phyloP scores from a whole-genome alignment of 176 grass and related monocot species.

The Musa schizocarpa region DNA sequence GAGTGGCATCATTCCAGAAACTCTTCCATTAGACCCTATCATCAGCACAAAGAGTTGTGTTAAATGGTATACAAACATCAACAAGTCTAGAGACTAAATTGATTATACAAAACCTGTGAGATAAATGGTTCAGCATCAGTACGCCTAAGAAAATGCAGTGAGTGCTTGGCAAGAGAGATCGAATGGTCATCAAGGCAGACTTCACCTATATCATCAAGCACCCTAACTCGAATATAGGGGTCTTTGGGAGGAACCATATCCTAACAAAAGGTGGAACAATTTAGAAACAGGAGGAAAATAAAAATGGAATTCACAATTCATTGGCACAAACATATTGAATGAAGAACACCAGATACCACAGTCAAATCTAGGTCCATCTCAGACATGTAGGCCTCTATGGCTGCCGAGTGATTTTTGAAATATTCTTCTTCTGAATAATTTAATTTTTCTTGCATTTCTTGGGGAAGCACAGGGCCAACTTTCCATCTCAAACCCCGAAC shows the following conservation, averaged over 20 bases:
- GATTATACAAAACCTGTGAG: conserved; percentile 43
- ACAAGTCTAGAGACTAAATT: background rate
- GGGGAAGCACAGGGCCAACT: conserved; percentile 76
- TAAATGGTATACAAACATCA: background rate
- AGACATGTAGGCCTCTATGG: conserved; percentile 66
- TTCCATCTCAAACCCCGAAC: conserved; percentile 96
- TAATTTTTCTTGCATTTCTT: conserved; percentile 87
- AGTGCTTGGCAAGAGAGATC: conserved; percentile 75
- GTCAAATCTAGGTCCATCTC: conserved; percentile 94
- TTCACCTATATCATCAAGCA: conserved; percentile 81
- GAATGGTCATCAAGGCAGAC: conserved; percentile 87
- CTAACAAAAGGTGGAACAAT: conserved; percentile 36
- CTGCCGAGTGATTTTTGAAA: conserved; percentile 72
- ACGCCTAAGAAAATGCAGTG: conserved; percentile 78
- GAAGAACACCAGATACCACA: conserved; percentile 44
- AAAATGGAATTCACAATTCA: background rate
- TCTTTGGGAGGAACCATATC: conserved; percentile 96
- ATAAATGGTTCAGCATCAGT: conserved; percentile 84
- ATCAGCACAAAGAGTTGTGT: background rate
- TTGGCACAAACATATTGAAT: conserved; percentile 9
- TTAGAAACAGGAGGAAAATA: background rate
- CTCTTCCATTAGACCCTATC: conserved; percentile 88
- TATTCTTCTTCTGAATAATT: conserved; percentile 82
- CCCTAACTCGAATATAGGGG: conserved; percentile 81
- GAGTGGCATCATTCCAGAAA: conserved; percentile 45